Evolutionary conservation across 768 basidiomycete species (phyloP).

Genomic region (Leccinum pellstonianum): DNA sequence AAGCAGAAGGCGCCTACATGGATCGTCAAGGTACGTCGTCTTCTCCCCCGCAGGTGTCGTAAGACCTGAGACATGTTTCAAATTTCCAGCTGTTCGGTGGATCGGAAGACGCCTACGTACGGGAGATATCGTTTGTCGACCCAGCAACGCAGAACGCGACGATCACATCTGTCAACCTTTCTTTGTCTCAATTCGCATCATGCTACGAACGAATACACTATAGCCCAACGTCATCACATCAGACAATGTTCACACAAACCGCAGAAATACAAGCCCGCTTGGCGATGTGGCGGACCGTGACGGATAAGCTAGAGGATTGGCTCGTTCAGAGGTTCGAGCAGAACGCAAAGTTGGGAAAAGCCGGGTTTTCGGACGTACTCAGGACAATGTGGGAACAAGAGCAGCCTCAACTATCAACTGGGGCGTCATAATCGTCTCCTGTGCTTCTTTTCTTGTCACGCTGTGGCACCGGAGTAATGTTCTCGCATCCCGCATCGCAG

Average conservation of each 20-base stretch:
- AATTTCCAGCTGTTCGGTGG: conserved; percentile 76
- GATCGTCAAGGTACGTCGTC: conserved; percentile 80
- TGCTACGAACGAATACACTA: conserved; percentile 92
- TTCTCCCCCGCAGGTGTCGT: conserved; percentile 2
- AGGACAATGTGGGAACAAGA: conserved; percentile 75
- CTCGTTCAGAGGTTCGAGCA: conserved; percentile 87
- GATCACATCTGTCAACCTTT: conserved; percentile 90
- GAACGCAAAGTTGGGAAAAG: conserved; percentile 86
- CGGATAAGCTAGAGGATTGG: conserved; percentile 82
- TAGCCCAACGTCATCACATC: conserved; percentile 57
- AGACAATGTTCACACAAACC: conserved; percentile 83
- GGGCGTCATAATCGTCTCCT: conserved; percentile 25
- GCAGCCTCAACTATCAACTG: conserved; percentile 42
- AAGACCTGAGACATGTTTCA: conserved; percentile 1
- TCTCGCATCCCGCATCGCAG: conserved; percentile 6
- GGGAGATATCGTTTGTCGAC: conserved; percentile 92
- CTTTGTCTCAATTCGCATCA: conserved; percentile 90
- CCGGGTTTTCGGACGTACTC: conserved; percentile 88
- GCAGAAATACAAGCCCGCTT: conserved; percentile 87
- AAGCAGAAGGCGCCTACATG: conserved; percentile 90
- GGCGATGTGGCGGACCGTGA: conserved; percentile 76
- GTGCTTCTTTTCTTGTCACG: conserved; percentile 8
- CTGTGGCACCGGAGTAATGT: conserved; percentile 8
- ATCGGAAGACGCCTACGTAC: conserved; percentile 91
- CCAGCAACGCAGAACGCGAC: conserved; percentile 77